Percentiles rank a stretch among this genome's conserved stretches.
These are phyloP conservation scores for Tetrahymena borealis DNA, from an alignment of 73 alveolate species.

Conservation along the genomic window DNA sequence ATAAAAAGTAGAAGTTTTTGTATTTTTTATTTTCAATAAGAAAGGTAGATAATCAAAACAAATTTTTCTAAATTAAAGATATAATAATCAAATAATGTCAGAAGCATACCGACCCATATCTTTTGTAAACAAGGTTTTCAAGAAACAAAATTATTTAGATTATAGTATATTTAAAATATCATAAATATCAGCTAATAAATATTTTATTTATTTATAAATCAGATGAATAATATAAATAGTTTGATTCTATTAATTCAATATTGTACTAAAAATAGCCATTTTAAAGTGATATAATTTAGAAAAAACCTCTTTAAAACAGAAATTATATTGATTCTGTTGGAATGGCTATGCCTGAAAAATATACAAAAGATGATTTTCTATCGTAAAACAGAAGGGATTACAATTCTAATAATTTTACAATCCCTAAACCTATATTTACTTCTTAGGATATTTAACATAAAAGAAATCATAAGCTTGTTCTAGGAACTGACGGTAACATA, in stretches of 20 bases:
- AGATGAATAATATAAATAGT: background rate
- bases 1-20: too few relatives aligned
- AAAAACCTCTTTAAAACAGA: background rate
- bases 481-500: background rate
- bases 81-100: background rate
- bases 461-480: background rate
- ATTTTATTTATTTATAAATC: background rate
- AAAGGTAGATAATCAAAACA: background rate
- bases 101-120: background rate
- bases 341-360: background rate
- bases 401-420: background rate
- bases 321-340: background rate
- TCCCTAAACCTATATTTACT: background rate
- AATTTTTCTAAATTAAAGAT: background rate
- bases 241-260: background rate
- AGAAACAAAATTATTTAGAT: background rate
- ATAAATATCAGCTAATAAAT: too few relatives aligned
- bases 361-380: background rate
- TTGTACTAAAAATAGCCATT: background rate
- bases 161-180: background rate
- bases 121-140: background rate
- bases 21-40: too few relatives aligned
- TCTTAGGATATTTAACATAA: background rate
- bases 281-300: background rate
- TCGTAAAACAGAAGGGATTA: background rate